Conservation (phyloP, 192 early-diverging fungal species). For the Linnemannia zychae region DNA sequence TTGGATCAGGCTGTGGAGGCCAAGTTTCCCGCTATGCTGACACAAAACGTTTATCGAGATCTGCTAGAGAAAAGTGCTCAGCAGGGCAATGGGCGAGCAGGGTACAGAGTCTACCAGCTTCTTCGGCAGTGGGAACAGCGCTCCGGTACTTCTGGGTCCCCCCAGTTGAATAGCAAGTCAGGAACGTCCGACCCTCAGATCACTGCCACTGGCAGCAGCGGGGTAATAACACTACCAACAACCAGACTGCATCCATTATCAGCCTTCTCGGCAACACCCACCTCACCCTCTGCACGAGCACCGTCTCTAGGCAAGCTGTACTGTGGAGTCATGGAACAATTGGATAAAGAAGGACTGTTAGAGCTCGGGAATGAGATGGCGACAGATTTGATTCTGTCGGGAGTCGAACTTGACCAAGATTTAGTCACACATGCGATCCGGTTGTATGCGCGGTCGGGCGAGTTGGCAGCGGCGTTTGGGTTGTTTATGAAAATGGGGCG, state of each 20-base stretch:
- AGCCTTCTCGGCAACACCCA: conserved; percentile 14
- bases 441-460: conserved; percentile 23
- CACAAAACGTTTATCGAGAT: conserved; percentile 23
- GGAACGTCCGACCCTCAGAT: too few relatives aligned
- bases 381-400: conserved; percentile 29
- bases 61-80: conserved; percentile 17
- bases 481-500: conserved; percentile 36
- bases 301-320: conserved; percentile 13
- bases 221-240: background rate
- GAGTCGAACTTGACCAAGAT: conserved; percentile 22
- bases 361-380: conserved; percentile 25
- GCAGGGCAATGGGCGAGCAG: conserved; percentile 18
- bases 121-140: conserved; percentile 12
- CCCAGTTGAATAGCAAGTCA: background rate
- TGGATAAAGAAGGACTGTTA: conserved; percentile 5
- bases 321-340: conserved; percentile 4
- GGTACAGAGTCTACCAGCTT: conserved; percentile 18
- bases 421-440: conserved; percentile 14
- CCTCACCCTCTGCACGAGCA: conserved; percentile 5
- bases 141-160: background rate
- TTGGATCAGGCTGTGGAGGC: conserved; percentile 33
- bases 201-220: too few relatives aligned
- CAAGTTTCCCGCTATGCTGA: conserved; percentile 9
- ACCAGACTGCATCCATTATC: background rate
- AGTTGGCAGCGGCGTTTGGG: conserved; percentile 36